phyloP scores from a whole-genome alignment of 768 basidiomycete species.

The Xerocomellus dryophilus region DNA sequence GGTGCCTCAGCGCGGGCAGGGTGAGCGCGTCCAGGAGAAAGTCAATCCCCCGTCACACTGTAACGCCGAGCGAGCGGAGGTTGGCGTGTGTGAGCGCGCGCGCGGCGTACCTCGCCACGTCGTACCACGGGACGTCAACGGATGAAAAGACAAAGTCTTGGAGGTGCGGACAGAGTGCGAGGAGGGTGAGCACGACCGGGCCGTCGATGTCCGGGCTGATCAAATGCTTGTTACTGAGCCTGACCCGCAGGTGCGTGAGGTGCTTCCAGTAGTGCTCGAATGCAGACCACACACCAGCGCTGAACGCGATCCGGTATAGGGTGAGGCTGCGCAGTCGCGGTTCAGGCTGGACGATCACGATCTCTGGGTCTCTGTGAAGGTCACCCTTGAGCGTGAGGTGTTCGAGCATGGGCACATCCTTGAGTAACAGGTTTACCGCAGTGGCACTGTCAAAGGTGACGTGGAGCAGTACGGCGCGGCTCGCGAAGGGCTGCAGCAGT shows the following conservation, averaged over 20 bases:
- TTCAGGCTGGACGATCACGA: no score
- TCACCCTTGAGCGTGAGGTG: conserved; percentile 5
- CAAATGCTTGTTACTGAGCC: no score
- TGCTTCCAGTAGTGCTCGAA: no score
- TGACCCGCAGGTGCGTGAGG: no score
- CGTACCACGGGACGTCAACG: conserved; percentile 1
- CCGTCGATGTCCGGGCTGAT: not conserved
- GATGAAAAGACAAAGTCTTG: conserved; percentile 9
- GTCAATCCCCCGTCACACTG: no score
- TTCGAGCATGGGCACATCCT: conserved; percentile 18
- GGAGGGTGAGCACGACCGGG: conserved; percentile 11
- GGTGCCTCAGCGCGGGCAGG: no score
- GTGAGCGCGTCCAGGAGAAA: no score
- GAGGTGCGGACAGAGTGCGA: conserved; percentile 20
- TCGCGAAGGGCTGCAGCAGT: conserved; percentile 19
- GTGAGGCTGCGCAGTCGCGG: no score
- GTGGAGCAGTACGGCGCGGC: conserved; percentile 7
- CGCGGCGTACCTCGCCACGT: not conserved
- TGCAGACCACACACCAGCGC: no score
- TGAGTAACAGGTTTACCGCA: conserved; percentile 14
- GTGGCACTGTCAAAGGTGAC: conserved; percentile 12
- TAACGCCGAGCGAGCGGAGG: no score
- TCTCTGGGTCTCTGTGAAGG: no score
- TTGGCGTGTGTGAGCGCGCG: conserved; percentile 9
- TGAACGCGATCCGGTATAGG: no score